Percentiles rank a stretch among this genome's conserved stretches.
These are phyloP conservation scores for Tolypocladium ophioglossoides DNA, from an alignment of 2,329 filamentous ascomycete species.

Conservation along the genomic window DNA sequence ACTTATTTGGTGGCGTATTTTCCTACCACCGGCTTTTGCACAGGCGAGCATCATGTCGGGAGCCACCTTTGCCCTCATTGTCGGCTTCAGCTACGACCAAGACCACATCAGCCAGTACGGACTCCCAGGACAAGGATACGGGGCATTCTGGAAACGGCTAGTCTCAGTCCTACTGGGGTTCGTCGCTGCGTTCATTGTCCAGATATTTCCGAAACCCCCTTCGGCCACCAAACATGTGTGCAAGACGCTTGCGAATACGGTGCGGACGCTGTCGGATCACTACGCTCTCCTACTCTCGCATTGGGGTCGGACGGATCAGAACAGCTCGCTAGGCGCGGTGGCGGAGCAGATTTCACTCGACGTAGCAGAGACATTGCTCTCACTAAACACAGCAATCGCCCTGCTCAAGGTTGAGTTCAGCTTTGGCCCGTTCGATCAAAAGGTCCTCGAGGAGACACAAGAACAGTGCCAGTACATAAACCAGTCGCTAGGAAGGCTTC, in stretches of 20 bases:
- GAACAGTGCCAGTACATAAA: conserved; percentile 22
- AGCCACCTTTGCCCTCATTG: conserved; percentile 29
- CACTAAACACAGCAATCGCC: conserved; percentile 14
- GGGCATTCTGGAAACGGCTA: conserved; percentile 35
- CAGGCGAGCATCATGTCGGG: conserved; percentile 20
- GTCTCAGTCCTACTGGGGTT: conserved; percentile 34
- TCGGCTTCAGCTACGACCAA: conserved; percentile 37
- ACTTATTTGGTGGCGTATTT: conserved; percentile 24
- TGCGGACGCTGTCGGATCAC: conserved; percentile 33
- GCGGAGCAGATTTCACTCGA: conserved; percentile 18
- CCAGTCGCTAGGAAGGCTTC: conserved; percentile 19
- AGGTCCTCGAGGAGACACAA: conserved; percentile 17
- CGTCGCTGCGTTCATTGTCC: conserved; percentile 29
- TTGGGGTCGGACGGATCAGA: conserved; percentile 23
- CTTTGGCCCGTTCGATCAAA: conserved; percentile 18
- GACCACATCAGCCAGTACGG: conserved; percentile 31
- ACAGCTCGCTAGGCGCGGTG: conserved; percentile 17
- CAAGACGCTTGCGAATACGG: conserved; percentile 30
- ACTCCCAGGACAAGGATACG: conserved; percentile 34
- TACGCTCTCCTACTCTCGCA: conserved; percentile 37
- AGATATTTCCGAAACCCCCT: conserved; percentile 34
- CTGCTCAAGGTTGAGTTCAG: conserved; percentile 19
- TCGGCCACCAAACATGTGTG: conserved; percentile 33
- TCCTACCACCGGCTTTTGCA: conserved; percentile 16
- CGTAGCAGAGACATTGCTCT: conserved; percentile 16